Evolutionary conservation across 768 basidiomycete genomes (phyloP).

Genomic region (Suillus weaverae): DNA sequence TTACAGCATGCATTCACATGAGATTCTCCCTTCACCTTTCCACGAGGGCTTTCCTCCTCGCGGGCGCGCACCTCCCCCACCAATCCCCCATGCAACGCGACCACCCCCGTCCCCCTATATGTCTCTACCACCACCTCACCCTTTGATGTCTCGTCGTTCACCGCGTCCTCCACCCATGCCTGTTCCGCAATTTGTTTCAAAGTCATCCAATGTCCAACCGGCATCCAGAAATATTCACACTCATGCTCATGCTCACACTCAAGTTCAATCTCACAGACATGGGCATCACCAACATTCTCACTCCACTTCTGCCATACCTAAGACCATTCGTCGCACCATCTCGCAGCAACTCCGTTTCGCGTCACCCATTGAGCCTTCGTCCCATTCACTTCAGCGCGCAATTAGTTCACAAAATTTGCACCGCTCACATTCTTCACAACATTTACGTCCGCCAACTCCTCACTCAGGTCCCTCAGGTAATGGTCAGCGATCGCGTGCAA

Average conservation of each 20-base stretch:
- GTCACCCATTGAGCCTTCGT: conserved; percentile 1
- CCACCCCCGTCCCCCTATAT: conserved; percentile 9
- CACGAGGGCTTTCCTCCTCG: neutral
- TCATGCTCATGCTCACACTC: conserved; percentile 7
- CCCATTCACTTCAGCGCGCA: neutral
- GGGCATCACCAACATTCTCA: conserved; percentile 26
- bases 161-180: conserved; percentile 7
- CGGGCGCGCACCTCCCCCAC: neutral
- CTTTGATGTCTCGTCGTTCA: neutral
- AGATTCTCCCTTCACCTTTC: conserved; percentile 19
- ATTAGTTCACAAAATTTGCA: conserved; percentile 10
- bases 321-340: conserved; percentile 12
- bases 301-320: conserved; percentile 19
- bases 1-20: conserved; percentile 20
- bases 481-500: conserved; percentile 21
- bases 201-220: conserved; percentile 11
- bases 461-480: conserved; percentile 12
- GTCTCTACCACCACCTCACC: neutral
- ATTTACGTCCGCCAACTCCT: neutral
- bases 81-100: conserved; percentile 16
- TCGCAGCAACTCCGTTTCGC: conserved; percentile 9
- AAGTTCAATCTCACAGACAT: conserved; percentile 15
- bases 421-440: neutral
- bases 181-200: conserved; percentile 9
- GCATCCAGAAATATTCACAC: conserved; percentile 7